Conservation (phyloP, 2,329 filamentous ascomycete genomes). For the Fusarium agapanthi region DNA sequence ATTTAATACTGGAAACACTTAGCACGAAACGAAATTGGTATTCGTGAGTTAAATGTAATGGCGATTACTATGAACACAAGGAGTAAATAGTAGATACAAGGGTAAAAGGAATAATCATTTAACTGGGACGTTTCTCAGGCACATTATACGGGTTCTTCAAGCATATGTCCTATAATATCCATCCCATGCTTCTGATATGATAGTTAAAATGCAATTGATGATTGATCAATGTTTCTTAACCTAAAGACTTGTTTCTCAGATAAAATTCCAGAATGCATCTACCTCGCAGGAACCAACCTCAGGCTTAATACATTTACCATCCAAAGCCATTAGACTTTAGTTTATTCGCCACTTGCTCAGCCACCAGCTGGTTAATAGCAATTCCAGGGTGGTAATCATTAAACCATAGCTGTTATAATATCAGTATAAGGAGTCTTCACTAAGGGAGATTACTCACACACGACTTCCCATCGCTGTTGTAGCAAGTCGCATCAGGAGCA, state of each 20-base stretch:
- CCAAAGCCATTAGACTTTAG: not conserved
- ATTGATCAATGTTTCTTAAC: rapidly evolving
- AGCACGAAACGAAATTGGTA: rapidly evolving
- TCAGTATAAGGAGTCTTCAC: not conserved
- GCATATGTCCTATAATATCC: too few species aligned
- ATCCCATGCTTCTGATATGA: rapidly evolving
- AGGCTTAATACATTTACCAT: not conserved
- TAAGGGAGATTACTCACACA: slow-evolving; percentile 41
- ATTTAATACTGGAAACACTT: not conserved
- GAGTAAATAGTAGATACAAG: not conserved
- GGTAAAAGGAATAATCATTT: rapidly evolving
- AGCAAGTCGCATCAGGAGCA: slow-evolving; percentile 53
- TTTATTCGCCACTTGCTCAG: slow-evolving; percentile 45
- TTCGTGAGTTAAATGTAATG: rapidly evolving
- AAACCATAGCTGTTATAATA: slow-evolving; percentile 49
- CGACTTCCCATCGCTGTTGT: slow-evolving; percentile 51
- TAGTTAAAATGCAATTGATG: rapidly evolving
- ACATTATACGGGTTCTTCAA: rapidly evolving
- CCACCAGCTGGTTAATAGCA: slow-evolving; percentile 52
- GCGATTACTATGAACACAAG: rapidly evolving
- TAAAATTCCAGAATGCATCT: not conserved
- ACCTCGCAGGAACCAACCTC: rapidly evolving
- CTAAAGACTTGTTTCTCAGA: rapidly evolving
- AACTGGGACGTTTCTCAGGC: rapidly evolving
- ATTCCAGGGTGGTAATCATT: slow-evolving; percentile 55